Evolutionary conservation across 805 yeast genomes (phyloP).

Genomic region (Candida vaughaniae): DNA sequence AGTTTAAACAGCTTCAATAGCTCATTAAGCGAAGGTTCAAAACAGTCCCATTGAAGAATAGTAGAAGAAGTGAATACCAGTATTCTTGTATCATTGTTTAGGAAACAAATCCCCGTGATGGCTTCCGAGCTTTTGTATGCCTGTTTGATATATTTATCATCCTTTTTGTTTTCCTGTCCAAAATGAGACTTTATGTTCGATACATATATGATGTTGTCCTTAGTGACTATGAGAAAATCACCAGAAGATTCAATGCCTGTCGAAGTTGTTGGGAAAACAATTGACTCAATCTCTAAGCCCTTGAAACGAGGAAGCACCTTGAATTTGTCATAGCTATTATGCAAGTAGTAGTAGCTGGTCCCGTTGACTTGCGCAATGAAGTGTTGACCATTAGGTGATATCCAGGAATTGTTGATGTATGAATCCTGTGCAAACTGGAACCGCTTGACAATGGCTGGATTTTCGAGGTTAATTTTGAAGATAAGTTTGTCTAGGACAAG

Average conservation of each 20-base stretch:
- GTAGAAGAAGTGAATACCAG: conserved; percentile 19
- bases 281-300: conserved; percentile 21
- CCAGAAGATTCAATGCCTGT: conserved; percentile 19
- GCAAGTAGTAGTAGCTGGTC: conserved; percentile 28
- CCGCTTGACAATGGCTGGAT: conserved; percentile 31
- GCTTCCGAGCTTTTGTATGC: conserved; percentile 14
- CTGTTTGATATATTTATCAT: conserved; percentile 33
- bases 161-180: conserved; percentile 28
- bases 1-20: conserved; percentile 27
- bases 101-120: conserved; percentile 7
- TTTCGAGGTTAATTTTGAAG: conserved; percentile 32
- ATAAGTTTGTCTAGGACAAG: conserved; percentile 21
- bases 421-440: conserved; percentile 21
- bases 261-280: conserved; percentile 15
- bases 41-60: conserved; percentile 33
- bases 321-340: conserved; percentile 29
- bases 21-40: conserved; percentile 29
- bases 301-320: conserved; percentile 34
- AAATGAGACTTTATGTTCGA: conserved; percentile 29
- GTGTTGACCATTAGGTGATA: conserved; percentile 37
- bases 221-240: conserved; percentile 29
- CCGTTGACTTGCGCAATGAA: conserved; percentile 28
- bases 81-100: conserved; percentile 23
- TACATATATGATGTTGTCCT: conserved; percentile 28
- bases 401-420: conserved; percentile 30